These are phyloP conservation scores for Cryptococcus sp. DNA, from an alignment of 1,284 basidiomycete species.

Conservation along the genomic window DNA sequence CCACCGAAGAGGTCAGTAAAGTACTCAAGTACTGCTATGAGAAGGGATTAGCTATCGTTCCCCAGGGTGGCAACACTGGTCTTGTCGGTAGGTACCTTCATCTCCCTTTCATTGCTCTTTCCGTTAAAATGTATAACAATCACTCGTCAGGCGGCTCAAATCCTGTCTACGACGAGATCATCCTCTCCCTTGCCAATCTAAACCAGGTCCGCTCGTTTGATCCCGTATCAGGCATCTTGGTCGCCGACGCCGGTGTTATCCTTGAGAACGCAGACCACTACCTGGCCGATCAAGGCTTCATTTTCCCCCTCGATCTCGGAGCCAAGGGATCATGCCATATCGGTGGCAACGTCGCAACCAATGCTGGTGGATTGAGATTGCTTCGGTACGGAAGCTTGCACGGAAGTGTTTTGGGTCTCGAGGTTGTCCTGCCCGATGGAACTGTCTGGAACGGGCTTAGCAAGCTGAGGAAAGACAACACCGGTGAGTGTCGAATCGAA, in stretches of 20 bases:
- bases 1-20: constrained; percentile 81
- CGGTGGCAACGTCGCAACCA: constrained; percentile 96
- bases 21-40: constrained; percentile 83
- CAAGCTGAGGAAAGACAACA: constrained; percentile 92
- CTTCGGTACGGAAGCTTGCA: constrained; percentile 94
- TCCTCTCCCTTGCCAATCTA: constrained; percentile 82
- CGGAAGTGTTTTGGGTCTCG: constrained; percentile 93
- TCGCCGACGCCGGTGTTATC: constrained; percentile 84
- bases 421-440: constrained; percentile 96
- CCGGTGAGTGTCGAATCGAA: constrained; percentile 61
- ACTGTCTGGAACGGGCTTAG: constrained; percentile 84
- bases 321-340: constrained; percentile 99
- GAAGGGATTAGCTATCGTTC: constrained; percentile 80
- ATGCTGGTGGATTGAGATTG: constrained; percentile 92
- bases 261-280: constrained; percentile 88
- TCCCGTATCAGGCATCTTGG: constrained; percentile 71
- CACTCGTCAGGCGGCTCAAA: constrained; percentile 73
- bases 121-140: neutral
- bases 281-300: constrained; percentile 83
- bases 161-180: constrained; percentile 83
- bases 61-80: constrained; percentile 98
- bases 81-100: constrained; percentile 64
- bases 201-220: constrained; percentile 88
- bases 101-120: neutral
- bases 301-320: constrained; percentile 96